Evolutionary conservation across 371 early-diverging fungal species (phyloP).

Genomic region (Mortierella polycephala): DNA sequence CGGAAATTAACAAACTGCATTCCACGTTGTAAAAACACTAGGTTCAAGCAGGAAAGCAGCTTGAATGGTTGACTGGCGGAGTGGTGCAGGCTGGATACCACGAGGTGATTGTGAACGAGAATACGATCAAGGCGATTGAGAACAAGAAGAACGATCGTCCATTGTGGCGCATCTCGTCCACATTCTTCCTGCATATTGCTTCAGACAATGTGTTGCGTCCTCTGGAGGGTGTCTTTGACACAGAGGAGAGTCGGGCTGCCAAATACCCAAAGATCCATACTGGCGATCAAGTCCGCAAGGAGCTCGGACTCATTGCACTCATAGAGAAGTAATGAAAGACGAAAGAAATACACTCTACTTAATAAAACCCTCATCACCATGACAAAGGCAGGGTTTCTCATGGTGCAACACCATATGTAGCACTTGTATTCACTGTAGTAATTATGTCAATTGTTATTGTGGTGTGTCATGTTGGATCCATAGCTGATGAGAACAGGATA

Average conservation of each 20-base stretch:
- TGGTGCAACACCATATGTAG: too few relatives aligned
- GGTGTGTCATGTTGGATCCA: too few relatives aligned
- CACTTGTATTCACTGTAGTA: too few relatives aligned
- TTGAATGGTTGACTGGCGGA: constrained; percentile 77
- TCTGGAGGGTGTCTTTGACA: constrained; percentile 53
- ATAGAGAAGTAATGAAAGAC: constrained; percentile 36
- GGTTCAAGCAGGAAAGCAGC: constrained; percentile 77
- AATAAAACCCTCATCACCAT: too few relatives aligned
- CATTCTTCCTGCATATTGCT: constrained; percentile 75
- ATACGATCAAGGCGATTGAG: constrained; percentile 62
- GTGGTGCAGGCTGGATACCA: constrained; percentile 75
- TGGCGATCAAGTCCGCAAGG: constrained; percentile 70
- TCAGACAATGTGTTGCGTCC: constrained; percentile 70
- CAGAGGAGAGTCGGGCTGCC: constrained; percentile 52
- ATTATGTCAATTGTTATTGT: too few relatives aligned
- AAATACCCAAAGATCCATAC: constrained; percentile 66
- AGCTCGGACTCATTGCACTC: constrained; percentile 72
- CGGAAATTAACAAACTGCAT: not conserved
- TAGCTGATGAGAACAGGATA: too few relatives aligned
- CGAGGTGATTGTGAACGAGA: constrained; percentile 72
- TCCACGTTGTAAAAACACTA: not conserved
- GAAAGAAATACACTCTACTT: not conserved
- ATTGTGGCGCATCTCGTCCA: constrained; percentile 77
- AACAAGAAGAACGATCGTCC: constrained; percentile 61
- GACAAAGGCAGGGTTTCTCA: too few relatives aligned